Evolutionary conservation across 805 yeast species (phyloP).

Genomic region (Candida oleophila): DNA sequence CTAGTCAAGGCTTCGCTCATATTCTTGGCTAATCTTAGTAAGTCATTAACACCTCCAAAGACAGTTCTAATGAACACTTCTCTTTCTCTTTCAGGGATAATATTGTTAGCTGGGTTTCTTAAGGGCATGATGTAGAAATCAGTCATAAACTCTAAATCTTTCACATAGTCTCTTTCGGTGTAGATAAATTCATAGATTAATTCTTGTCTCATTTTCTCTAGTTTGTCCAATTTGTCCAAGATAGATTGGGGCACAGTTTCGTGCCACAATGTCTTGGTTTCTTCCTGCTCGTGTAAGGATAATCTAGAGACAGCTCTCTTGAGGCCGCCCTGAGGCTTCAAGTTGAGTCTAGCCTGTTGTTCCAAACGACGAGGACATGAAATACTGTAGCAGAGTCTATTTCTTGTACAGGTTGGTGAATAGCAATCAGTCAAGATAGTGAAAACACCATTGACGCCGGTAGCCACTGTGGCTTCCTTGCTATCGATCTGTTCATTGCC

Average conservation of each 20-base stretch:
- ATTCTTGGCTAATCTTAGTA: conserved; percentile 76
- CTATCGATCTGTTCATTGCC: conserved; percentile 7
- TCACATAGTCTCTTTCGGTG: conserved; percentile 93
- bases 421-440: conserved; percentile 92
- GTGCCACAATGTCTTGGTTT: conserved; percentile 87
- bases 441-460: conserved; percentile 83
- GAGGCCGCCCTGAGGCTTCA: conserved; percentile 85
- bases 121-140: conserved; percentile 94
- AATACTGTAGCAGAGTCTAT: conserved; percentile 84
- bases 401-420: conserved; percentile 93
- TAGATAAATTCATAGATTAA: conserved; percentile 90
- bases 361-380: conserved; percentile 95
- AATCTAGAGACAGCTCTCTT: conserved; percentile 69
- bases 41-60: conserved; percentile 85
- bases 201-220: conserved; percentile 90
- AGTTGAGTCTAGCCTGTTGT: conserved; percentile 88
- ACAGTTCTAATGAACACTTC: conserved; percentile 91
- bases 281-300: conserved; percentile 66
- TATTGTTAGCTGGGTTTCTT: conserved; percentile 66
- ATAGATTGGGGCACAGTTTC: conserved; percentile 82
- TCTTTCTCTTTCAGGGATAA: conserved; percentile 84
- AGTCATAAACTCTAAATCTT: conserved; percentile 87
- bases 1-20: conserved; percentile 87
- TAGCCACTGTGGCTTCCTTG: conserved; percentile 16
- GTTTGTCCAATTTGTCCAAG: conserved; percentile 74